These are phyloP conservation scores for Candida bentonensis DNA, from an alignment of 805 yeast genomes.

Conservation along the genomic window DNA sequence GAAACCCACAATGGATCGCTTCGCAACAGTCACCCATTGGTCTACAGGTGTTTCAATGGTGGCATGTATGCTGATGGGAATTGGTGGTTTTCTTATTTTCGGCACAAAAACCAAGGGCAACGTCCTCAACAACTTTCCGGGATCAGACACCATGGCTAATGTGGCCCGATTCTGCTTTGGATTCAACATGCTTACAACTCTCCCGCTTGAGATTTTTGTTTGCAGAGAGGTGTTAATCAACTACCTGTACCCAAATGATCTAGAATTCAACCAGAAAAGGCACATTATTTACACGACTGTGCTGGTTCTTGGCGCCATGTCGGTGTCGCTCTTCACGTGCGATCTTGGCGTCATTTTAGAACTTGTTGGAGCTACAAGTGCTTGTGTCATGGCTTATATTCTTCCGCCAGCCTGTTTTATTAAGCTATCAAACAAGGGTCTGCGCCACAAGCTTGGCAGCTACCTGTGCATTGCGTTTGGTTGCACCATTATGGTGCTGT, in stretches of 20 bases:
- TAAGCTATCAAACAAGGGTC: slow-evolving; percentile 39
- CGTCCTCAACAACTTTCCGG: slow-evolving; percentile 72
- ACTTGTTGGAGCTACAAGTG: slow-evolving; percentile 84
- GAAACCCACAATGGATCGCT: slow-evolving; percentile 62
- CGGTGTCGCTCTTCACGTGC: slow-evolving; percentile 66
- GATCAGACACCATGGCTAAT: slow-evolving; percentile 60
- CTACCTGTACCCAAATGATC: slow-evolving; percentile 27
- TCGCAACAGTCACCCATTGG: slow-evolving; percentile 65
- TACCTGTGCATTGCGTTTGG: slow-evolving; percentile 60
- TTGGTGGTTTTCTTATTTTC: slow-evolving; percentile 64
- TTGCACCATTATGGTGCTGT: slow-evolving; percentile 56
- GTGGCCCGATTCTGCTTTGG: slow-evolving; percentile 87
- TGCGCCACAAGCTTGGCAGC: slow-evolving; percentile 40
- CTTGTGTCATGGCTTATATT: slow-evolving; percentile 83
- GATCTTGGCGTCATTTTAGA: slow-evolving; percentile 82
- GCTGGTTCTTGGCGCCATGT: slow-evolving; percentile 56
- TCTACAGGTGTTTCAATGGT: slow-evolving; percentile 71
- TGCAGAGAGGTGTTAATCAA: slow-evolving; percentile 77
- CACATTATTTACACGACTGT: slow-evolving; percentile 55
- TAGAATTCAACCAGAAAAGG: slow-evolving; percentile 16
- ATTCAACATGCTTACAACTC: slow-evolving; percentile 80
- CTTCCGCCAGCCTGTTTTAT: slow-evolving; percentile 77
- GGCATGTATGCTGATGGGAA: slow-evolving; percentile 65
- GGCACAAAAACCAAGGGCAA: slow-evolving; percentile 75
- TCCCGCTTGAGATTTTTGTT: slow-evolving; percentile 83